phyloP scores from a whole-genome alignment of 306 rosid species.

The Citrullus amarus region DNA sequence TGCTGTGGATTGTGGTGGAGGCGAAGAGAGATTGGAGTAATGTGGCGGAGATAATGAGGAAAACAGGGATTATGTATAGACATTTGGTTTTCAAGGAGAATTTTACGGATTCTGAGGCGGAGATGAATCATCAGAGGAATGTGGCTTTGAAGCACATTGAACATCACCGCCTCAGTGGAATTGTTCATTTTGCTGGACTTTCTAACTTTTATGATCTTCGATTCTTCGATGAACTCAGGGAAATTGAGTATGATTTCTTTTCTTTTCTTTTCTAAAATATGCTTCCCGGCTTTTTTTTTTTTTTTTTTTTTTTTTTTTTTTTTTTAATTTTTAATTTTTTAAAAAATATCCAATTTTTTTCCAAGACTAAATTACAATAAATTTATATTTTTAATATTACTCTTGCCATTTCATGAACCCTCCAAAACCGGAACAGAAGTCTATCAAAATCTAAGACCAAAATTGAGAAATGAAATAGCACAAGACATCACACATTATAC shows the following conservation, averaged over 20 bases:
- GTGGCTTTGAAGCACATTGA: constrained; percentile 81
- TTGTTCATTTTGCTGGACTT: constrained; percentile 86
- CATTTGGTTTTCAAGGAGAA: constrained; percentile 70
- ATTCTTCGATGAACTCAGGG: constrained; percentile 77
- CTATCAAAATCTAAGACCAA: too few relatives aligned
- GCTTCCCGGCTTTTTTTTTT: too few relatives aligned
- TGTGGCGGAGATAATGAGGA: constrained; percentile 42
- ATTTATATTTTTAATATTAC: too few relatives aligned
- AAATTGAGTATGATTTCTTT: constrained; percentile 48
- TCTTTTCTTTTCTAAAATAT: background rate
- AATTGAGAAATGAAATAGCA: too few relatives aligned
- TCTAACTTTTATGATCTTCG: constrained; percentile 74
- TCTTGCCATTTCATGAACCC: too few relatives aligned
- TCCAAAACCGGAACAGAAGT: too few relatives aligned
- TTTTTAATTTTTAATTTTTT: too few relatives aligned
- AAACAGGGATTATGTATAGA: constrained; percentile 79
- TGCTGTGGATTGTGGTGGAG: constrained; percentile 84
- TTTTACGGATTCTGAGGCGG: constrained; percentile 65
- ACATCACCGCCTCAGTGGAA: constrained; percentile 70
- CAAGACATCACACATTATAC: too few relatives aligned
- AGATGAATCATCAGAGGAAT: constrained; percentile 75
- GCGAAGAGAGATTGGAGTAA: constrained; percentile 36
- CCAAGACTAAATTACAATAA: too few relatives aligned
- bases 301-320: too few relatives aligned
- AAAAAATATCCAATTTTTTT: too few relatives aligned